phyloP scores from a whole-genome alignment of 2,329 filamentous ascomycete species.

The Pseudocercospora eumusae region DNA sequence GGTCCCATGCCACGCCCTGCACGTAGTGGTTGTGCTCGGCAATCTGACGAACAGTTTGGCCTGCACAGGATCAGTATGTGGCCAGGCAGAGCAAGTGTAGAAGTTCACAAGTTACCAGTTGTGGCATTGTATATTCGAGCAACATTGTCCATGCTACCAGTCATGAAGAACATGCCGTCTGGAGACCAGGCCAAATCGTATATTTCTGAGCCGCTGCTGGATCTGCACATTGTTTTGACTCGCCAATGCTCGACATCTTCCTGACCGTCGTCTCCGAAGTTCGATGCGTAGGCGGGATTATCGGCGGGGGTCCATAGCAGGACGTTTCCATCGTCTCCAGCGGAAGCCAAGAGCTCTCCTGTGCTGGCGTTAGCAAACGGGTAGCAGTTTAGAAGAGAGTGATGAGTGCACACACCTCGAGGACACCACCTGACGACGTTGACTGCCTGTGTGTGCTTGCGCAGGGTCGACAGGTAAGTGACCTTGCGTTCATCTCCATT shows the following conservation, averaged over 20 bases:
- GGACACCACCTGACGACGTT: slow-evolving; percentile 97
- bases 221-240: slow-evolving; percentile 96
- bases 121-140: slow-evolving; percentile 94
- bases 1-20: slow-evolving; percentile 97
- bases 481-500: slow-evolving; percentile 85
- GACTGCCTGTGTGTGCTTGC: slow-evolving; percentile 94
- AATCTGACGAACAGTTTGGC: slow-evolving; percentile 80
- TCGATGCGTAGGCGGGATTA: slow-evolving; percentile 60
- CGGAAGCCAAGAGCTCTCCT: slow-evolving; percentile 93
- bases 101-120: slow-evolving; percentile 62
- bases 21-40: slow-evolving; percentile 98
- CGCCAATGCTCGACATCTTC: slow-evolving; percentile 98
- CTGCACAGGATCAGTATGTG: slow-evolving; percentile 41
- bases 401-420: slow-evolving; percentile 63
- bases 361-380: slow-evolving; percentile 12
- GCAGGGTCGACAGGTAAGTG: slow-evolving; percentile 85
- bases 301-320: slow-evolving; percentile 94
- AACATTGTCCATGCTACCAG: slow-evolving; percentile 98
- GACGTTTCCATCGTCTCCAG: slow-evolving; percentile 95
- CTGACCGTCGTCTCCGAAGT: slow-evolving; percentile 77
- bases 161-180: slow-evolving; percentile 95
- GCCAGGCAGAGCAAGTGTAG: no score
- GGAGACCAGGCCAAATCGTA: slow-evolving; percentile 99
- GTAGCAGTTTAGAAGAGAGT: background rate
- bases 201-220: slow-evolving; percentile 83